Evolutionary conservation across 2,329 filamentous ascomycete genomes (phyloP).

Genomic region (Neonectria sp.): DNA sequence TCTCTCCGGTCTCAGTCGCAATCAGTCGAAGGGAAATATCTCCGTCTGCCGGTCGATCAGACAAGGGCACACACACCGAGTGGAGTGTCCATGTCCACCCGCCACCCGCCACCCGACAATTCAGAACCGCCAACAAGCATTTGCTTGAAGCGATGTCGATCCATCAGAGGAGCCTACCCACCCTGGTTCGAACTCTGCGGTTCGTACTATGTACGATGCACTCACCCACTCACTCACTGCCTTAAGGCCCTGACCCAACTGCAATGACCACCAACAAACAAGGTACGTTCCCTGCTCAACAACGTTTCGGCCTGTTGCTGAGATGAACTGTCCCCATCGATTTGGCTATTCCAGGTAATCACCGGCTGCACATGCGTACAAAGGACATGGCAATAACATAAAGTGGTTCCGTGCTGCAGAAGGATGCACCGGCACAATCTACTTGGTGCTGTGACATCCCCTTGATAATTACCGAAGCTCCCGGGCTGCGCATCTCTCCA

Average conservation of each 20-base stretch:
- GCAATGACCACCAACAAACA: background rate
- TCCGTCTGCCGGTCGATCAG: constrained; percentile 23
- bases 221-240: no score
- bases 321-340: background rate
- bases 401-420: constrained; percentile 11
- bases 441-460: constrained; percentile 28
- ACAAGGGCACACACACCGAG: background rate
- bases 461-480: constrained; percentile 33
- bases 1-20: background rate
- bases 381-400: background rate
- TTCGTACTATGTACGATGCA: background rate
- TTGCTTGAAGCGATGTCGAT: constrained; percentile 14
- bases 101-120: no score
- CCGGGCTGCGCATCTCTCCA: constrained; percentile 18
- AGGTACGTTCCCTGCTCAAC: background rate
- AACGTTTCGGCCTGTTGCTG: background rate
- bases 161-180: background rate
- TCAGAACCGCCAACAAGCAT: constrained; percentile 2
- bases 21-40: constrained; percentile 4
- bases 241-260: background rate
- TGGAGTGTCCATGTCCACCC: no score
- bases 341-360: background rate
- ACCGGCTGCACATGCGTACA: background rate
- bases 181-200: background rate
- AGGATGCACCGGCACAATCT: constrained; percentile 17